Evolutionary conservation across 768 basidiomycete genomes (phyloP), one percentile per base, ranked within the genome.

Genomic region (Boletus tylopilopsis): DNA sequence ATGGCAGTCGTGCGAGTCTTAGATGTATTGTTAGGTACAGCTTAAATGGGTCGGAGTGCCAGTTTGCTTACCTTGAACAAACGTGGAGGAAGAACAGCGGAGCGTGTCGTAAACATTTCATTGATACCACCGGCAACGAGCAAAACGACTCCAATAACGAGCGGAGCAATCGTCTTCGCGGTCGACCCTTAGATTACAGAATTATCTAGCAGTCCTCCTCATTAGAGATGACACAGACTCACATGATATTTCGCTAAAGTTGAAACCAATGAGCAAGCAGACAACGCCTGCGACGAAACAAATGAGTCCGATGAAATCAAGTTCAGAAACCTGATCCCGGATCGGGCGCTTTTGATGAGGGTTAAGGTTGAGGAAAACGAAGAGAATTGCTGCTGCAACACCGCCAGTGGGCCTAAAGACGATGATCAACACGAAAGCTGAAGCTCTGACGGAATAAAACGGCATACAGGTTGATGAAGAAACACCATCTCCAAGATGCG

Each of bases 401-500:
- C 84, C 87, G 21, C 85, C 88, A 0, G 85, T 88, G 2, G 89
- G 89, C 34, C 87, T 88, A 42, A 9, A n/a, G 23, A 8, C 6
- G 16, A 30, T 16, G 15, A 22, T 51, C 23, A 57, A 47, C 21
- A n/a, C 43, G 2, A 48, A 27, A 7, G 4, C 34, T 4, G 35
- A 2, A 4, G 7, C 37, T 16, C 5, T 6, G 22, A 27, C 2
- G 6, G 25, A 5, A 32, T 0, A 18, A 8, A 11, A 32, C 23
- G n/a, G 53, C 80, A 48, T 61, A 84, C 85, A 89, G 57, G 57
- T 87, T 88, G 56, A 89, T 83, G 62, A 80, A 87, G 67, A 89
- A 89, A 62, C 85, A 87, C 90, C 90, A 91, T 70, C 90, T 69
- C 90, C 90, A 92, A 1, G 81, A 74, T 16, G 82, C 82, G 60